A percentile compares a stretch with the other conserved stretches of the same genome.
phyloP scores from a whole-genome alignment of 257 asterid species.

The Solanum piurae region DNA sequence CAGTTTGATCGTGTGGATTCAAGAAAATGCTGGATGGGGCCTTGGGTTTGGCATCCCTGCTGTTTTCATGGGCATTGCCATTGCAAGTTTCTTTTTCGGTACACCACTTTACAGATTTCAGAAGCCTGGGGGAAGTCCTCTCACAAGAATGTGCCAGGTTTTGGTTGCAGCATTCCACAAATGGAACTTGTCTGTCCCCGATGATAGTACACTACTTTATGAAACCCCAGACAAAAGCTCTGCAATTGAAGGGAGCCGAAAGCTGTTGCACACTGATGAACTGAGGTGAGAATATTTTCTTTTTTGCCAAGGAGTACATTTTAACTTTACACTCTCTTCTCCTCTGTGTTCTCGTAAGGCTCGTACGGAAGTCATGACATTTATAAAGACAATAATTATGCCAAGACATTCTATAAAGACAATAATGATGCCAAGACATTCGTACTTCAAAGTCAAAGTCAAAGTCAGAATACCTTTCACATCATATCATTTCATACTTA shows the following conservation, averaged over 20 bases:
- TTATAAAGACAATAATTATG: neutral
- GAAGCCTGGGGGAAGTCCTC: constrained; percentile 97
- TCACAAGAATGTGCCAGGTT: constrained; percentile 93
- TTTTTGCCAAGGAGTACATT: neutral
- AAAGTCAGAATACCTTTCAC: neutral
- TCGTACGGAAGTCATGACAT: neutral
- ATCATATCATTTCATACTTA: neutral
- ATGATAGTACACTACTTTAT: constrained; percentile 58
- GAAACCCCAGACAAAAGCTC: constrained; percentile 75
- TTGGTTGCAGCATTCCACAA: constrained; percentile 68
- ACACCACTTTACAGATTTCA: constrained; percentile 83
- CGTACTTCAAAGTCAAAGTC: neutral
- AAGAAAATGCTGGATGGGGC: constrained; percentile 97
- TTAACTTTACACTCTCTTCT: neutral
- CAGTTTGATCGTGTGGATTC: constrained; percentile 88
- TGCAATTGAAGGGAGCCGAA: constrained; percentile 90
- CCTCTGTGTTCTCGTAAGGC: neutral
- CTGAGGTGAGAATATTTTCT: neutral
- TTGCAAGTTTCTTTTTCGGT: constrained; percentile 73
- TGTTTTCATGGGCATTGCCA: constrained; percentile 66
- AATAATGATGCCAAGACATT: neutral
- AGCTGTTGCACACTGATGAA: constrained; percentile 76
- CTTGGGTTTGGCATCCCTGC: constrained; percentile 95
- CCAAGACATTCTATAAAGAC: neutral
- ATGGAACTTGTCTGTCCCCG: constrained; percentile 48